A percentile compares a stretch with the other conserved stretches of the same genome.
These are phyloP conservation scores for Petunia hybrid DNA, from an alignment of 305 asterid genomes.

Conservation along the genomic window DNA sequence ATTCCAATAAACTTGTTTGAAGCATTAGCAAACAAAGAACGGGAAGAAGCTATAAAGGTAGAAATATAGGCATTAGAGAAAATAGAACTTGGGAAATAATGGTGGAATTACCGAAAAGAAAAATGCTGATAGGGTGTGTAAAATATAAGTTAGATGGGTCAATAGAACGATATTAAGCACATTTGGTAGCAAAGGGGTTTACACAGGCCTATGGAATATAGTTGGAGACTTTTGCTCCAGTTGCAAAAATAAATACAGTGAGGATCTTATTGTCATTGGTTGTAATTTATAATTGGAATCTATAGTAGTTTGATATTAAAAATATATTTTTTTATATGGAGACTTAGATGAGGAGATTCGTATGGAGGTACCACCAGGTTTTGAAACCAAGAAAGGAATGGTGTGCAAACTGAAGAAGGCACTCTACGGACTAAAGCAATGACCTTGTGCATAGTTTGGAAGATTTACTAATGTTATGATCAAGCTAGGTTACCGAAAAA, in stretches of 20 bases:
- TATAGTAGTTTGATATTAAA: not conserved
- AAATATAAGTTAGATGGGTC: not conserved
- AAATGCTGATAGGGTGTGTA: not conserved
- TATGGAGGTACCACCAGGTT: not conserved
- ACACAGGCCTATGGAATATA: not conserved
- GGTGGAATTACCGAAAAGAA: not conserved
- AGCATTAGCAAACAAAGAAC: conserved; percentile 11
- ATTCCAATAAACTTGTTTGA: not conserved
- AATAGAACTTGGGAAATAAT: conserved; percentile 25
- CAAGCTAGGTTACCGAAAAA: not conserved
- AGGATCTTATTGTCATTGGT: not conserved
- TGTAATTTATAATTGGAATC: not conserved
- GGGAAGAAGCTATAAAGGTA: not conserved
- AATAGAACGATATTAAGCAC: not conserved
- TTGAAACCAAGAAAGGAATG: not conserved
- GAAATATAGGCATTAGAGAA: not conserved
- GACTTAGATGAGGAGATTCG: not conserved
- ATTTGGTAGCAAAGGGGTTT: not conserved
- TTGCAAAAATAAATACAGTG: not conserved
- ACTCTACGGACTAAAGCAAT: not conserved
- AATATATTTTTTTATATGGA: too few species aligned
- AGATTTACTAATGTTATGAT: not conserved
- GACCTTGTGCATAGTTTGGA: not conserved
- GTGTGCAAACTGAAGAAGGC: not conserved
- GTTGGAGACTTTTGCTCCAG: too few species aligned